A percentile compares a stretch with the other conserved stretches of the same genome.
phyloP scores from a whole-genome alignment of 2,329 filamentous ascomycete species.

The Claviceps monticola region DNA sequence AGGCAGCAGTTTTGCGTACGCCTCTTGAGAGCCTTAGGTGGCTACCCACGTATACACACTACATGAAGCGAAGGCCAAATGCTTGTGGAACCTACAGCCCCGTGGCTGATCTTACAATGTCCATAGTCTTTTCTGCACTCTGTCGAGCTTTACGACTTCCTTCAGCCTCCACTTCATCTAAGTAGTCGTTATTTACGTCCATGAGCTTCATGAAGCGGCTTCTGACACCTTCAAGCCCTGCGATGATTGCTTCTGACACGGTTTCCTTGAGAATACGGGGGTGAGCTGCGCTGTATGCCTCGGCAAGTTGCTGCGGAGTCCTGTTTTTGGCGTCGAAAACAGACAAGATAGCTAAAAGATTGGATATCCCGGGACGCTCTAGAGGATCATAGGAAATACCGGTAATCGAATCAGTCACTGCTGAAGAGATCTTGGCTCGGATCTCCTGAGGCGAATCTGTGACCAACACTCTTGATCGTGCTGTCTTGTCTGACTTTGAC shows the following conservation, averaged over 20 bases:
- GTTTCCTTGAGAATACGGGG: conserved; percentile 31
- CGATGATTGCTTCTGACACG: conserved; percentile 44
- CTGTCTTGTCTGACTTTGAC: conserved; percentile 73
- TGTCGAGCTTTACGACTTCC: conserved; percentile 47
- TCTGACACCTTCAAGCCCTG: conserved; percentile 39
- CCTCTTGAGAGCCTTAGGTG: conserved; percentile 25
- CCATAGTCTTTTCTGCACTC: conserved; percentile 47
- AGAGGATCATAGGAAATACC: conserved; percentile 58
- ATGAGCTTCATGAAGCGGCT: conserved; percentile 42
- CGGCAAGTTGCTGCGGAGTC: conserved; percentile 26
- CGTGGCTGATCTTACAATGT: conserved; percentile 34
- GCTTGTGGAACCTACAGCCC: conserved; percentile 25
- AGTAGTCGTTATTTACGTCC: conserved; percentile 29
- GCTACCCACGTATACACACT: neutral
- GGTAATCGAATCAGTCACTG: conserved; percentile 60
- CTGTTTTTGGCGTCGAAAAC: conserved; percentile 41
- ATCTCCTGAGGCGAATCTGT: conserved; percentile 57
- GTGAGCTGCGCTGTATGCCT: conserved; percentile 22
- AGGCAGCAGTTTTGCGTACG: conserved; percentile 46
- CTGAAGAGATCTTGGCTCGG: conserved; percentile 51
- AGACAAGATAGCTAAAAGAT: conserved; percentile 68
- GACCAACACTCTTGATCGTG: conserved; percentile 67
- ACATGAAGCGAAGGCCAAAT: neutral
- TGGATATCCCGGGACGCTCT: conserved; percentile 68
- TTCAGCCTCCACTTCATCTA: conserved; percentile 42